These are phyloP conservation scores for Solanum rostratum DNA, from an alignment of 257 asterid genomes.

Conservation along the genomic window DNA sequence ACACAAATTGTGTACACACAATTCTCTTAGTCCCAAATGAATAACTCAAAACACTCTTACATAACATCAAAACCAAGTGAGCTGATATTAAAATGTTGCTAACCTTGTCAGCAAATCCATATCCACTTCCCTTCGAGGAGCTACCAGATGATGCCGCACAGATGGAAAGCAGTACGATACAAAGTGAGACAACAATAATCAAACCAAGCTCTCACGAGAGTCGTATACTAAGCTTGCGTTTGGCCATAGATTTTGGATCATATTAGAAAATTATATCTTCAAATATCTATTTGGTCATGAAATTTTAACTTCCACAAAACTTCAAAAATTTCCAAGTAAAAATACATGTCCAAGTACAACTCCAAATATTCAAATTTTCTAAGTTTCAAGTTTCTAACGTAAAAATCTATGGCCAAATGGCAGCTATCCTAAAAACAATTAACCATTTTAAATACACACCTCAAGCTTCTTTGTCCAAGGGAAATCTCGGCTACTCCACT, in stretches of 20 bases:
- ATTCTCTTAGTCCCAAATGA: not conserved
- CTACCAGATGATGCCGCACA: conserved; percentile 48
- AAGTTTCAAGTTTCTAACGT: not conserved
- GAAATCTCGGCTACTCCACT: conserved; percentile 77
- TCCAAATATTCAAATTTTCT: not conserved
- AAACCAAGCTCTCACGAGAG: not conserved
- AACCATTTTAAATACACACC: no score
- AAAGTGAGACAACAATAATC: conserved; percentile 6
- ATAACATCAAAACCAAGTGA: conserved; percentile 5
- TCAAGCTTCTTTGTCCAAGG: conserved; percentile 76
- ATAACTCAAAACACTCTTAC: no score
- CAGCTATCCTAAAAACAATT: not conserved
- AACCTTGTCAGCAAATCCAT: conserved; percentile 98
- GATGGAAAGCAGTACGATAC: conserved; percentile 3
- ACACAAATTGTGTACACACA: not conserved
- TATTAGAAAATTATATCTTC: not conserved
- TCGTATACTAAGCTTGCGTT: not conserved
- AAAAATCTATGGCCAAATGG: not conserved
- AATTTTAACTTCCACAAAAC: not conserved
- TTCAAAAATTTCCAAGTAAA: not conserved
- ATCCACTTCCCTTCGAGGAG: conserved; percentile 60
- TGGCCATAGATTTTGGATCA: no score
- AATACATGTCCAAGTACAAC: not conserved
- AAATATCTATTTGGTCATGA: not conserved
- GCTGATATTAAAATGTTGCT: conserved; percentile 7